Base-by-base conservation (phyloP, 78 protist species). In the Goniomonas avonlea region DNA sequence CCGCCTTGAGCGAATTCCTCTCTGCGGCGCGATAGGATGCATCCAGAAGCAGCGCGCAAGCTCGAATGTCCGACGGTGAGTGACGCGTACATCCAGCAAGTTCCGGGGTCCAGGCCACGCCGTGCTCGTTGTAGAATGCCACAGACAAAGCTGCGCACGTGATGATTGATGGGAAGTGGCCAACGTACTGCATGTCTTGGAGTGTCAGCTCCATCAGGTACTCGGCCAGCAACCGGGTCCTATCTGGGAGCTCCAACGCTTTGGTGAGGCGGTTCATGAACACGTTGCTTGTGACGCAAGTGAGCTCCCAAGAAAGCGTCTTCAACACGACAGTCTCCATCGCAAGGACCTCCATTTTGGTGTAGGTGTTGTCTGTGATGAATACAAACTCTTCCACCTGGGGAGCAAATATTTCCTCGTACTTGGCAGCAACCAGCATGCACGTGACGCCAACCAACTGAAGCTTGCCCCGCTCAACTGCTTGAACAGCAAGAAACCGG, bases 361-460 rank as follows among this genome's bases (percentile, higher is more conserved):
- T 56, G 74, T 88, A 90, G 31, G 85, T 77, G 77, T 78, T 79
- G 53, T 83, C 92, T 0, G 91, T 73, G 34, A 88, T 81, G 82
- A 43, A 70, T 29, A 84, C 79, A 21, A 87, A 83, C 37, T 89
- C 88, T 7, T 55, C 56, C 29, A 82, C 80, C 4, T 27, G 5
- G 5, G 90, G 91, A n/a, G 90, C 77, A 31, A 31, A 43, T 27
- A 88, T 83, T 66, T 91, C 92, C 63, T 91, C 92, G 80, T 41
- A 79, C 39, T 81, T 80, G 18, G 89, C 5, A 2, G 91, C 88
- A 27, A 90, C 15, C 50, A 90, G 73, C 65, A 90, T 37, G 73
- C 80, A 59, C 7, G 84, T 53, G 47, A 79, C 48, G 50, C 90
- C 93, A 34, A 87, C 82, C 23, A 90, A 85, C 87, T 90, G 93